Evolutionary conservation across 2,329 filamentous ascomycete genomes (phyloP).

Genomic region (Botryotinia narcissicola): DNA sequence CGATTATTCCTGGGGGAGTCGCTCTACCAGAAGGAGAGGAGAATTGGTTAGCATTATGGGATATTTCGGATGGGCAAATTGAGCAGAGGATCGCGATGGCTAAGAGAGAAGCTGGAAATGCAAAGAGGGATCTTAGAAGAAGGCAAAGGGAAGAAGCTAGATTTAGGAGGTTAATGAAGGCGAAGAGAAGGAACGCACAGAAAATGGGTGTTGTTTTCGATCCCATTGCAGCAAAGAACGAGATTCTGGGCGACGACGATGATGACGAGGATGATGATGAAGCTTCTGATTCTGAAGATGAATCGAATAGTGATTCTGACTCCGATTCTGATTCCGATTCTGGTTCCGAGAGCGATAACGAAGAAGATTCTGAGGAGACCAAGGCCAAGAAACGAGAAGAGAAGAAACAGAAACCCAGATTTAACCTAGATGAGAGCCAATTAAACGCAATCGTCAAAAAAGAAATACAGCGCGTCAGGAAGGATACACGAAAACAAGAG

Average conservation of each 20-base stretch:
- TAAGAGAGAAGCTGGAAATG: slow-evolving; percentile 28
- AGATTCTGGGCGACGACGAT: slow-evolving; percentile 27
- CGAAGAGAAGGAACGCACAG: slow-evolving; percentile 29
- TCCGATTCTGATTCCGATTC: slow-evolving; percentile 13
- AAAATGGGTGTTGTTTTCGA: slow-evolving; percentile 31
- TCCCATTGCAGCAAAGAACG: slow-evolving; percentile 28
- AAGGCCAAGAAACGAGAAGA: slow-evolving; percentile 12
- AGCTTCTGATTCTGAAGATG: slow-evolving; percentile 19
- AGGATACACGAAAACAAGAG: slow-evolving; percentile 13
- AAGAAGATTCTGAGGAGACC: not conserved
- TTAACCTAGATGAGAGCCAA: slow-evolving; percentile 15
- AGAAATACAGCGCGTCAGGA: slow-evolving; percentile 18
- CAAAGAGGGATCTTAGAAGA: slow-evolving; percentile 27
- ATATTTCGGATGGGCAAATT: slow-evolving; percentile 38
- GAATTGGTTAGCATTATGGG: slow-evolving; percentile 38
- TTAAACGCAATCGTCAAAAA: slow-evolving; percentile 19
- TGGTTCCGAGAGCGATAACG: not conserved
- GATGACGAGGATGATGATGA: slow-evolving; percentile 20
- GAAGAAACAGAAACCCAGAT: slow-evolving; percentile 17
- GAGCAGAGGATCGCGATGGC: slow-evolving; percentile 29
- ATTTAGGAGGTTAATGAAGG: slow-evolving; percentile 35
- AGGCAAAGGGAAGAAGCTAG: slow-evolving; percentile 33
- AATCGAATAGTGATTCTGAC: slow-evolving; percentile 19
- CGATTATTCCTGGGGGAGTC: slow-evolving; percentile 35
- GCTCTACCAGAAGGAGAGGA: slow-evolving; percentile 36